A percentile compares a stretch with the other conserved stretches of the same genome.
These are phyloP conservation scores for Talaromyces stipitatus DNA, from an alignment of 495 filamentous ascomycete genomes.

Conservation along the genomic window DNA sequence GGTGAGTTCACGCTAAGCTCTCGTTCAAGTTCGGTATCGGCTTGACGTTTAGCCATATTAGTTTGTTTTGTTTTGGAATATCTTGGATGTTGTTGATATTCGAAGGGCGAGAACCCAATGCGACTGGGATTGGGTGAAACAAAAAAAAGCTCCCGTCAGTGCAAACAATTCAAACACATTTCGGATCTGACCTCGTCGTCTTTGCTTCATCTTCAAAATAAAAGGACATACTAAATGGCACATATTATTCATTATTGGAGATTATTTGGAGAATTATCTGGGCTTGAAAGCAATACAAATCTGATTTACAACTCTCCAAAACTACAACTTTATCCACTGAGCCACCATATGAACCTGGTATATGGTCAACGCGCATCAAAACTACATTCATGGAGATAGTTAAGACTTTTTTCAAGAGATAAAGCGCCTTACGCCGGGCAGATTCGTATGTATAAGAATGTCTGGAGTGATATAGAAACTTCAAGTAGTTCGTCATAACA, in stretches of 20 bases:
- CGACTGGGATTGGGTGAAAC: slow-evolving; percentile 5
- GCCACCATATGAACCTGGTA: no score
- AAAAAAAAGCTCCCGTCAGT: slow-evolving; percentile 10
- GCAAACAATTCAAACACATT: slow-evolving; percentile 39
- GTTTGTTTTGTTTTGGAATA: slow-evolving; percentile 7
- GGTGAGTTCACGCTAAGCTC: slow-evolving; percentile 53
- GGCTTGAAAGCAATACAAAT: neutral
- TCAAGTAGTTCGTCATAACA: neutral
- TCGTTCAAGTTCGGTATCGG: slow-evolving; percentile 68
- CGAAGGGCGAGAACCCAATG: slow-evolving; percentile 7
- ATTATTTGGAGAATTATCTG: neutral
- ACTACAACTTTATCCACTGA: no score
- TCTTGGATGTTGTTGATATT: slow-evolving; percentile 10
- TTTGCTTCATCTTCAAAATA: neutral
- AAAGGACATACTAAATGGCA: neutral
- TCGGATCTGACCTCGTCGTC: neutral
- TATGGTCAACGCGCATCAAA: no score
- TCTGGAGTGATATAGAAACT: neutral
- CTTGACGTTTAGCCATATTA: slow-evolving; percentile 75
- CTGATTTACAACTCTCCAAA: no score
- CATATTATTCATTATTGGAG: neutral
- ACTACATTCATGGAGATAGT: neutral
- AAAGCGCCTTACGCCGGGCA: neutral
- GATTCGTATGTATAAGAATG: neutral
- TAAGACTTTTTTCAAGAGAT: neutral